Conservation (phyloP, 2,329 filamentous ascomycete species). For the Trichoderma endophyticum region DNA sequence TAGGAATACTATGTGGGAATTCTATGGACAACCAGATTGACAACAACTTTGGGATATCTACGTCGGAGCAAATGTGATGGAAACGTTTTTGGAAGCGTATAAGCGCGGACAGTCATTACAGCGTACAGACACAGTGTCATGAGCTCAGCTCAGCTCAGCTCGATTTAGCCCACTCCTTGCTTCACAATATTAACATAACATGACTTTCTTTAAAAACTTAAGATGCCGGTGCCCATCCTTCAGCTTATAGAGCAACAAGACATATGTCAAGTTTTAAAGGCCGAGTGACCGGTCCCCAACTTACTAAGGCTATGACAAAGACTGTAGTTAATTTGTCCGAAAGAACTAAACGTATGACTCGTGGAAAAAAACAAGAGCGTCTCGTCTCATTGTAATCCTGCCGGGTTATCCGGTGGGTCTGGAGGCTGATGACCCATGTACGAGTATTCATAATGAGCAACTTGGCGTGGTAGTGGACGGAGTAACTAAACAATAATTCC, state of each 20-base stretch:
- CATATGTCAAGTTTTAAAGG: neutral
- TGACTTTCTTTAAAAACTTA: neutral
- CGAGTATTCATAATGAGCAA: neutral
- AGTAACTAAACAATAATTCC: neutral
- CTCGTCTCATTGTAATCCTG: neutral
- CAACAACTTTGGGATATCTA: neutral
- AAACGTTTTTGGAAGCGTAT: neutral
- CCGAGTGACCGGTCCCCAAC: neutral
- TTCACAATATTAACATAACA: neutral
- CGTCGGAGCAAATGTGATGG: no score
- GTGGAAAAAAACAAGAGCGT: neutral
- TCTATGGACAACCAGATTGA: neutral
- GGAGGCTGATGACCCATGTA: neutral
- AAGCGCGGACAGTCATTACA: slow-evolving; percentile 4
- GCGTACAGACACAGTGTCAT: neutral
- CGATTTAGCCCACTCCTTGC: neutral
- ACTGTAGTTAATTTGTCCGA: neutral
- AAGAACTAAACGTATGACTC: neutral
- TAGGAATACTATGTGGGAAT: neutral
- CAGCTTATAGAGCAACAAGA: neutral
- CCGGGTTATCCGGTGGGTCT: neutral
- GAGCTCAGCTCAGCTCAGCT: neutral
- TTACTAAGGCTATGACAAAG: neutral
- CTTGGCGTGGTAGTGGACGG: neutral
- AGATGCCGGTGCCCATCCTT: neutral